Base-by-base conservation (phyloP, 2,329 filamentous ascomycete species). In the Phoma sp. region DNA sequence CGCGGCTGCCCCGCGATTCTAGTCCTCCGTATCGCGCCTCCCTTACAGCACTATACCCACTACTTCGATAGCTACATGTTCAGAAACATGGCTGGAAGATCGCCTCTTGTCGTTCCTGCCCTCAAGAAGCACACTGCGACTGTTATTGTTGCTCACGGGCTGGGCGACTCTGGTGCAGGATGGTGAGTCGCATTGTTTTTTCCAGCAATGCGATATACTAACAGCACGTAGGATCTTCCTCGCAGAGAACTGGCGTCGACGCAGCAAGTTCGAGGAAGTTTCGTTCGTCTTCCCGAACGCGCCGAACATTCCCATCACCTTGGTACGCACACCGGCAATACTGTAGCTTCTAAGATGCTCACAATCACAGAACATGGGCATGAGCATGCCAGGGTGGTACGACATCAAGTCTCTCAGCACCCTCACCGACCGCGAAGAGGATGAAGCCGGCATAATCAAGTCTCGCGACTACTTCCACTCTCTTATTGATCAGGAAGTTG, bases 281-380 rank as follows among this genome's bases (percentile, higher is more conserved):
- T 90, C 94, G 72, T 98, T 98, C 76, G 86, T 99, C 71, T 88
- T 99, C 75, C 95, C 95, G 15, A 91, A 96, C 78, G 95, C 95
- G 25, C 92, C 94, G 5, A 78, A 77, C 33, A 95, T 96, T 49
- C 92, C 92, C 29, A 91, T 97, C 72, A 93, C 92, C n/a, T 81
- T 88, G 67, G 89, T 92, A 77, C 69, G 84, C 78, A 27, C 12
- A 19, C 35, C 24, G 17, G 40, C 12, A 9, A 15, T 10, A 4
- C 31, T 2, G 7, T 17, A 36, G 7, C 21, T 24, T 5, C 24
- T 5, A n/a, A 12, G 6, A 29, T 43, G 19, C 51, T 65, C 19
- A 66, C 24, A 21, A 12, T 15, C 9, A 19, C n/a, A 91, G 88
- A 92, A 92, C 72, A 81, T 82, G 58, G 90, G 91, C 49, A 88